Evolutionary conservation across 73 alveolate species (phyloP).

Genomic region (Tetrahymena malaccensis): DNA sequence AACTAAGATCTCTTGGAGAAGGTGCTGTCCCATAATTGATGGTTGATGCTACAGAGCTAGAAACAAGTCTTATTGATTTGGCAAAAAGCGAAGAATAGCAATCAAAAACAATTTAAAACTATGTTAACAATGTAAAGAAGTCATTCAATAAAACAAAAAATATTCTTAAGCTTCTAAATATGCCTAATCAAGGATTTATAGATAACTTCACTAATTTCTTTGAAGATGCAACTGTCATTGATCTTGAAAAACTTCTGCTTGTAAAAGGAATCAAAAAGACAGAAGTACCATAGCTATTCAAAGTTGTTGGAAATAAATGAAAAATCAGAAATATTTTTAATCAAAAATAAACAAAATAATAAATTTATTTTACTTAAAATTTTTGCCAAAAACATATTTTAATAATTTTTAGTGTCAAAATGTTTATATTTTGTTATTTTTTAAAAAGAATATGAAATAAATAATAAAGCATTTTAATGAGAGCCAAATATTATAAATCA

Average conservation of each 20-base stretch:
- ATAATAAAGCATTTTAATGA: no score
- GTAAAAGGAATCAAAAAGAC: not conserved
- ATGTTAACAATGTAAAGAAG: not conserved
- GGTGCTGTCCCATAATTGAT: slow-evolving; percentile 23
- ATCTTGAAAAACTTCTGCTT: not conserved
- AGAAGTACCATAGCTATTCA: not conserved
- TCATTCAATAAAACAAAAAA: not conserved
- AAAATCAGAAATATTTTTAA: not conserved
- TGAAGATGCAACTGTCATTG: not conserved
- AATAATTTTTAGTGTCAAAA: no score
- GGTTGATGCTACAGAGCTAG: slow-evolving; percentile 22
- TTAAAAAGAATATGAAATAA: no score
- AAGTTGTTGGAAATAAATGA: not conserved
- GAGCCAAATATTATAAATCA: no score
- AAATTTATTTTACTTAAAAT: no score
- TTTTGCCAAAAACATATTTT: no score
- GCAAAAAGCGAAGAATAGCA: not conserved
- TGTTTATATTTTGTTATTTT: no score
- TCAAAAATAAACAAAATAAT: no score
- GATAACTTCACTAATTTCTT: not conserved
- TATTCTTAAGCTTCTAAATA: not conserved
- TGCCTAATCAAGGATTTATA: not conserved
- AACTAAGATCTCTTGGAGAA: slow-evolving; percentile 15
- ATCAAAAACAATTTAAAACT: not conserved
- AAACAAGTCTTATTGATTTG: not conserved